Evolutionary conservation across 768 basidiomycete genomes (phyloP).

Genomic region (Kwoniella bestiolae): DNA sequence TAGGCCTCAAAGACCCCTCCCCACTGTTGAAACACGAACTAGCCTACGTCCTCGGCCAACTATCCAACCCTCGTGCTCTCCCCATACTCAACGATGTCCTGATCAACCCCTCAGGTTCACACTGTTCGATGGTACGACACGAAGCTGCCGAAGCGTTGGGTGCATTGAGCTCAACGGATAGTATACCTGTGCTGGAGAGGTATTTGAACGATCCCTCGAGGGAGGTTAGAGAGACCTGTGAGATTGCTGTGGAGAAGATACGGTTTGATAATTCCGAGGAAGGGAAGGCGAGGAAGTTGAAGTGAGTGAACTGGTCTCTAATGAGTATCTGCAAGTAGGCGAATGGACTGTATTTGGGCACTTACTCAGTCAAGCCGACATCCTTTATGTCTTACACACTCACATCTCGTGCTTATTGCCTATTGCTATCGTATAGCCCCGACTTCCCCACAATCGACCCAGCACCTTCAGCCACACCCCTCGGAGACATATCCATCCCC

Average conservation of each 20-base stretch:
- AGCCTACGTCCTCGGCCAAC: conserved; percentile 95
- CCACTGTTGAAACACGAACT: conserved; percentile 95
- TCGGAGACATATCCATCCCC: conserved; percentile 58
- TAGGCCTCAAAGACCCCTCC: conserved; percentile 84
- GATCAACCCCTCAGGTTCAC: conserved; percentile 68
- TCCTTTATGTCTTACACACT: no score
- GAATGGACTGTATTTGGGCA: no score
- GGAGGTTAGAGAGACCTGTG: conserved; percentile 90
- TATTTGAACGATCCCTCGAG: conserved; percentile 73
- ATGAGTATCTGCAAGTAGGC: neutral
- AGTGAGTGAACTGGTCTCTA: conserved; percentile 41
- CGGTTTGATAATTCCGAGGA: conserved; percentile 71
- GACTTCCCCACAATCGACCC: conserved; percentile 58
- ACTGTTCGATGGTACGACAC: conserved; percentile 88
- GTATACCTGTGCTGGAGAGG: conserved; percentile 71
- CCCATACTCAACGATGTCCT: conserved; percentile 79
- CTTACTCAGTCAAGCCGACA: no score
- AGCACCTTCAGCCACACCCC: conserved; percentile 51
- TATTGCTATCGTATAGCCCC: conserved; percentile 35
- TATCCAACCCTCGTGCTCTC: conserved; percentile 73
- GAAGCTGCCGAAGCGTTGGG: conserved; percentile 99
- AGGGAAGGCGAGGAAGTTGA: conserved; percentile 51
- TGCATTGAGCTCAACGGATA: conserved; percentile 74
- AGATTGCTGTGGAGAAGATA: conserved; percentile 94
- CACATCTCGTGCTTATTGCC: neutral